Conservation (phyloP, 106 monocot genomes). For the Alisma plantagoaquatica region DNA sequence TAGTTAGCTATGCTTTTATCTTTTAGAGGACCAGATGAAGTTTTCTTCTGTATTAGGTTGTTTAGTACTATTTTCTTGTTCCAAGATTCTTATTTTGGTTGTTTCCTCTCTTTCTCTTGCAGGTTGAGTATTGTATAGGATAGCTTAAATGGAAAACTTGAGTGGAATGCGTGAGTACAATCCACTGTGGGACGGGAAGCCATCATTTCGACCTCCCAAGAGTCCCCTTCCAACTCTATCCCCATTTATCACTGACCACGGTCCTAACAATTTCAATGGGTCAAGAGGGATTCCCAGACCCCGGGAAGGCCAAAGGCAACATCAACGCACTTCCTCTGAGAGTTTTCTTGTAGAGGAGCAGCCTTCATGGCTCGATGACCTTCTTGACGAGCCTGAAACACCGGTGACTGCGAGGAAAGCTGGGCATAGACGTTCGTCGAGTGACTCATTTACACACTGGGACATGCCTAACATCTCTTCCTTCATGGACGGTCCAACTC, state of each 20-base stretch:
- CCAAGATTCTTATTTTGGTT: background rate
- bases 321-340: conserved; percentile 82
- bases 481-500: conserved; percentile 23
- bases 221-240: conserved; percentile 40
- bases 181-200: conserved; percentile 36
- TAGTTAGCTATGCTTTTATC: too few species aligned
- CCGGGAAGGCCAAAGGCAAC: conserved; percentile 27
- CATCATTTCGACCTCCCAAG: conserved; percentile 56
- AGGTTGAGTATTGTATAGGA: conserved; percentile 1
- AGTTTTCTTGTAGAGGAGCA: conserved; percentile 85
- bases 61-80: too few species aligned
- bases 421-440: conserved; percentile 76
- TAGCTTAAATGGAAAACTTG: conserved; percentile 36
- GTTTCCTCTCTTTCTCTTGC: background rate
- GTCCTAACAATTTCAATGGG: conserved; percentile 12
- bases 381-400: conserved; percentile 81
- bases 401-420: conserved; percentile 64
- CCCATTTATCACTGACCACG: conserved; percentile 26
- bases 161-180: conserved; percentile 23
- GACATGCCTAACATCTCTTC: conserved; percentile 29
- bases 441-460: conserved; percentile 79
- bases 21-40: too few species aligned
- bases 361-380: conserved; percentile 93
- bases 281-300: conserved; percentile 22
- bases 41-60: too few species aligned